A percentile compares a stretch with the other conserved stretches of the same genome.
These are phyloP conservation scores for Selenicereus undatus DNA, from an alignment of 148 eudicot species.

Conservation along the genomic window DNA sequence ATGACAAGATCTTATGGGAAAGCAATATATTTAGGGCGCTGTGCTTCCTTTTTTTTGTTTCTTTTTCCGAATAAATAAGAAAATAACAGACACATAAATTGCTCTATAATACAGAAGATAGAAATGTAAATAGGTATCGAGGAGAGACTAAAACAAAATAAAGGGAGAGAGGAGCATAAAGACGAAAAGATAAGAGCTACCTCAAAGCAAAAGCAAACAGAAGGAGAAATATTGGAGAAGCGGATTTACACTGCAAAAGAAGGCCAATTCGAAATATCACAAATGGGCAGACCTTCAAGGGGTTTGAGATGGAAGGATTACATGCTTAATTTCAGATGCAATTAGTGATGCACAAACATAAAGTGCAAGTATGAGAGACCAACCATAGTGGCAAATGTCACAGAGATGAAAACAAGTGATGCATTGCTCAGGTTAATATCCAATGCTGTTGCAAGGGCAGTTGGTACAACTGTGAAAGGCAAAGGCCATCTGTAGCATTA, in stretches of 20 bases:
- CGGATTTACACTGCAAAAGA: constrained; percentile 94
- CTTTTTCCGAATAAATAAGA: not conserved
- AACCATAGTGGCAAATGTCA: constrained; percentile 99
- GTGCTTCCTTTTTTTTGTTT: not conserved
- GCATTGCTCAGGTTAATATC: constrained; percentile 96
- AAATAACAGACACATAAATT: not conserved
- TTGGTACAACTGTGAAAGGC: constrained; percentile 95
- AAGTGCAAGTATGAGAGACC: constrained; percentile 26
- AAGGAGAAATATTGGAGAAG: constrained; percentile 91
- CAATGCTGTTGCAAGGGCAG: constrained; percentile 88
- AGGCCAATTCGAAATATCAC: not conserved
- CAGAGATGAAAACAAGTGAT: constrained; percentile 97
- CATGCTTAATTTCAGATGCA: constrained; percentile 1
- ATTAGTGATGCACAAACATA: constrained; percentile 9
- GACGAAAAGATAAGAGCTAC: constrained; percentile 31
- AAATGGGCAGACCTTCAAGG: not conserved
- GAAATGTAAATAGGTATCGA: not conserved
- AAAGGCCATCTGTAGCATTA: constrained; percentile 91
- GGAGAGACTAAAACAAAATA: not conserved
- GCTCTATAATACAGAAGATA: not conserved
- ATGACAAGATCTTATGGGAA: not conserved
- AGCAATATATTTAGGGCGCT: not conserved
- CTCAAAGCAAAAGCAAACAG: constrained; percentile 98
- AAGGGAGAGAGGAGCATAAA: not conserved
- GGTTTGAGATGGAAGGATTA: not conserved